Percentiles rank a stretch among this genome's conserved stretches.
Evolutionary conservation across 2,329 filamentous ascomycete species (phyloP).

Genomic region (Cercospora nicotianae): DNA sequence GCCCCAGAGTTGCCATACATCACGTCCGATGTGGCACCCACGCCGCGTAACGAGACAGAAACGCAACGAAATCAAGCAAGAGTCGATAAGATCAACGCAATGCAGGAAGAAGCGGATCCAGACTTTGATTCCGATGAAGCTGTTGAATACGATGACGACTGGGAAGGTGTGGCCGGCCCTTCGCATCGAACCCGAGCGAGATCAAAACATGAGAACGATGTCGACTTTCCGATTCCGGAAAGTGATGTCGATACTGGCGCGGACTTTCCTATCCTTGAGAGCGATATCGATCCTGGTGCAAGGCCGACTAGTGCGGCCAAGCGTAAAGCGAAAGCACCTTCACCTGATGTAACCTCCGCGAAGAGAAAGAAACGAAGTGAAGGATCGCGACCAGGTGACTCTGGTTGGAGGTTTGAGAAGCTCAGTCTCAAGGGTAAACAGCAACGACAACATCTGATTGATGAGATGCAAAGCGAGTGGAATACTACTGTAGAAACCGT

Average conservation of each 20-base stretch:
- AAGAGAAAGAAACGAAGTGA: not conserved
- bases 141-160: not conserved
- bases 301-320: not conserved
- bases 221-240: not conserved
- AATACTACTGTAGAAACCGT: not conserved
- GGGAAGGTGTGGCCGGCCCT: not conserved
- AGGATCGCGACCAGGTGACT: not conserved
- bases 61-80: not conserved
- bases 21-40: not conserved
- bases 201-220: not conserved
- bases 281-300: not conserved
- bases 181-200: conserved; percentile 1
- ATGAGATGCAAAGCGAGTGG: conserved; percentile 1
- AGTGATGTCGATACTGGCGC: not conserved
- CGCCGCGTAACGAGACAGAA: not conserved
- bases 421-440: not conserved
- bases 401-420: conserved; percentile 3
- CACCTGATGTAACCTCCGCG: not conserved
- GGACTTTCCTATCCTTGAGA: not conserved
- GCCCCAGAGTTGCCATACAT: not conserved
- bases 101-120: conserved; percentile 9
- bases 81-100: conserved; percentile 4
- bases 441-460: not conserved
- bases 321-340: not conserved
- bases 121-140: not conserved